phyloP scores from a whole-genome alignment of 2,329 filamentous ascomycete species.

The Neoascochyta sp. region DNA sequence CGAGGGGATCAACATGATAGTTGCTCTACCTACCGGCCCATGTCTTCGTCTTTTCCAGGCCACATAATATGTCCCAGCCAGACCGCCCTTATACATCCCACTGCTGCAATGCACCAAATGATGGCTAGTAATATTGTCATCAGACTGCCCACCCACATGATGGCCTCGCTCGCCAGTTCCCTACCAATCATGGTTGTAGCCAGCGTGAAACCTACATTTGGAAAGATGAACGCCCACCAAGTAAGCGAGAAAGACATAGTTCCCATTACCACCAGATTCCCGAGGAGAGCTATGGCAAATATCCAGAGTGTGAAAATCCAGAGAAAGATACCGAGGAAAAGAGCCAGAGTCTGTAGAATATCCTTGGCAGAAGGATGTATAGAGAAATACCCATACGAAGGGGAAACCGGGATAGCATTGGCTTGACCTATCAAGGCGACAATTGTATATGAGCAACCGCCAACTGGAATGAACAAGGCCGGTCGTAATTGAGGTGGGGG shows the following conservation, averaged over 20 bases:
- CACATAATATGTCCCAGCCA: slow-evolving; percentile 51
- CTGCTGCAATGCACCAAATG: slow-evolving; percentile 51
- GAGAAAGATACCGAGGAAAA: slow-evolving; percentile 51
- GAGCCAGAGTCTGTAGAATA: slow-evolving; percentile 42
- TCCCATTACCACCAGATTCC: slow-evolving; percentile 11
- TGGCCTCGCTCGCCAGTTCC: slow-evolving; percentile 28
- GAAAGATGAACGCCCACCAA: slow-evolving; percentile 57
- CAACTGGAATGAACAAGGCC: slow-evolving; percentile 69
- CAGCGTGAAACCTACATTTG: slow-evolving; percentile 40
- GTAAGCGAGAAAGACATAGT: slow-evolving; percentile 50
- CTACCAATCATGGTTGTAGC: slow-evolving; percentile 35
- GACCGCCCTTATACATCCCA: slow-evolving; percentile 50
- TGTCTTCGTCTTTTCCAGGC: slow-evolving; percentile 43
- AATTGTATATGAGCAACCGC: slow-evolving; percentile 66
- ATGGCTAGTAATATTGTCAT: slow-evolving; percentile 51
- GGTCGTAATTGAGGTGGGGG: slow-evolving; percentile 59
- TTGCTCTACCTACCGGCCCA: slow-evolving; percentile 13
- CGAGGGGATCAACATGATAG: too few relatives aligned
- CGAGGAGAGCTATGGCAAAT: slow-evolving; percentile 41
- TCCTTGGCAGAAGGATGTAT: slow-evolving; percentile 14
- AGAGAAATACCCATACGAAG: slow-evolving; percentile 21
- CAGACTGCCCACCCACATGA: slow-evolving; percentile 40
- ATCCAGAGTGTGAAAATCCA: slow-evolving; percentile 60
- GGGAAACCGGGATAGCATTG: slow-evolving; percentile 46
- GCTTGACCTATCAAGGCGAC: slow-evolving; percentile 66